Evolutionary conservation across 345 rosid species (phyloP).

Genomic region (Salix arbutifolia): DNA sequence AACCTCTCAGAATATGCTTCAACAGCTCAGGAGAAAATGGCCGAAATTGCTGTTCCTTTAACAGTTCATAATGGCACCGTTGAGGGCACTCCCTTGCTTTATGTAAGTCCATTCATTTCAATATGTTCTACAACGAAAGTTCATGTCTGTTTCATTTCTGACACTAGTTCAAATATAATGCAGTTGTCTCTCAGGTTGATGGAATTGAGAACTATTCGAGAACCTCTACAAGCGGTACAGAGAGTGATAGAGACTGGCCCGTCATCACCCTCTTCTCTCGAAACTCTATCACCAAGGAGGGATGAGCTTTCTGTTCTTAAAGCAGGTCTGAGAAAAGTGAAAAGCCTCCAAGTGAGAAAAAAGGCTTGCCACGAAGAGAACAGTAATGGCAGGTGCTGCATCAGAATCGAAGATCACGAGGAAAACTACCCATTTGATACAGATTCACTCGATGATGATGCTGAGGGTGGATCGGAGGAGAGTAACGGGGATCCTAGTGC

Average conservation of each 20-base stretch:
- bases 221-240: conserved; percentile 23
- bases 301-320: conserved; percentile 43
- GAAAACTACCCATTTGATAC: conserved; percentile 29
- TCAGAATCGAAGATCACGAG: conserved; percentile 21
- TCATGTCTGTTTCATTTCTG: conserved; percentile 12
- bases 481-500: conserved; percentile 28
- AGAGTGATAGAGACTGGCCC: conserved; percentile 31
- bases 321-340: conserved; percentile 47
- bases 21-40: conserved; percentile 41
- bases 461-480: conserved; percentile 21
- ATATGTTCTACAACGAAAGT: background rate
- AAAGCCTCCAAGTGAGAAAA: conserved; percentile 38
- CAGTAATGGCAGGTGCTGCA: conserved; percentile 27
- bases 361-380: conserved; percentile 34
- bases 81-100: conserved; percentile 46
- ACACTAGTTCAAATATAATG: conserved; percentile 12
- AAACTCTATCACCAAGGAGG: conserved; percentile 23
- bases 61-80: conserved; percentile 27
- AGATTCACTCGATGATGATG: conserved; percentile 40
- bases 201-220: conserved; percentile 23
- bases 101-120: conserved; percentile 9
- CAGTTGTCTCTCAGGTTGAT: conserved; percentile 46
- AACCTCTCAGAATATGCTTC: conserved; percentile 69
- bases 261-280: conserved; percentile 23
- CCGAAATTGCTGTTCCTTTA: conserved; percentile 54